Evolutionary conservation across 2,329 filamentous ascomycete species (phyloP).

Genomic region (Zarea fungicola): DNA sequence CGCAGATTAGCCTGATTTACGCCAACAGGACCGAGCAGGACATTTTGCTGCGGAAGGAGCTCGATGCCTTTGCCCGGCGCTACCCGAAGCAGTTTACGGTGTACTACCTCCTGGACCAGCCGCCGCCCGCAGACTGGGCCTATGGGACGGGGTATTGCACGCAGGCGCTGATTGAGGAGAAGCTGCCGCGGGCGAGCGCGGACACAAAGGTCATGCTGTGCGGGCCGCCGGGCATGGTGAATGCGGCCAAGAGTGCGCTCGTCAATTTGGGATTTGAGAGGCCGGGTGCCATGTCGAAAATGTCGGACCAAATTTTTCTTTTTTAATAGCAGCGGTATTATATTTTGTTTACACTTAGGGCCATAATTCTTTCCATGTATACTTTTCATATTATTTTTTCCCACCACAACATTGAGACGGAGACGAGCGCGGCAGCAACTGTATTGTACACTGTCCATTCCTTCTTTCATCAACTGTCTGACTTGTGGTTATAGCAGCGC

Average conservation of each 20-base stretch:
- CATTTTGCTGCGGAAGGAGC: slow-evolving; percentile 51
- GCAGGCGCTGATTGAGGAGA: slow-evolving; percentile 42
- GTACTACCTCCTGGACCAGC: slow-evolving; percentile 48
- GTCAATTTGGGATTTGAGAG: slow-evolving; percentile 45
- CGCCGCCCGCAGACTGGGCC: slow-evolving; percentile 42
- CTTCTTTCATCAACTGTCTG: too few species aligned
- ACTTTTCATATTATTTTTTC: too few species aligned
- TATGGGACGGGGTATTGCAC: slow-evolving; percentile 47
- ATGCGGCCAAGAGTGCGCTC: slow-evolving; percentile 48
- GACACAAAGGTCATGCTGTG: slow-evolving; percentile 29
- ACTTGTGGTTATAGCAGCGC: too few species aligned
- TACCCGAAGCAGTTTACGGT: slow-evolving; percentile 51
- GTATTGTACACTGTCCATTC: too few species aligned
- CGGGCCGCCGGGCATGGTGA: slow-evolving; percentile 57
- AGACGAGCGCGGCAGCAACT: too few species aligned
- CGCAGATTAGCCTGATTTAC: slow-evolving; percentile 52
- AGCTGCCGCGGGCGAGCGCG: slow-evolving; percentile 42
- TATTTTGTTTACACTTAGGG: neutral
- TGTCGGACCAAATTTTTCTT: slow-evolving; percentile 50
- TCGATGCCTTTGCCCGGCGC: slow-evolving; percentile 46
- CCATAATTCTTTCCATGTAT: too few species aligned
- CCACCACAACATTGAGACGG: too few species aligned
- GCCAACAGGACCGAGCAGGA: slow-evolving; percentile 55
- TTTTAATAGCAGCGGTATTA: slow-evolving; percentile 31
- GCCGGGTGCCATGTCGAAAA: slow-evolving; percentile 45